Evolutionary conservation across 73 alveolate genomes (phyloP), one percentile per base, ranked within the genome.

Genomic region (Durusdinium trenchii): DNA sequence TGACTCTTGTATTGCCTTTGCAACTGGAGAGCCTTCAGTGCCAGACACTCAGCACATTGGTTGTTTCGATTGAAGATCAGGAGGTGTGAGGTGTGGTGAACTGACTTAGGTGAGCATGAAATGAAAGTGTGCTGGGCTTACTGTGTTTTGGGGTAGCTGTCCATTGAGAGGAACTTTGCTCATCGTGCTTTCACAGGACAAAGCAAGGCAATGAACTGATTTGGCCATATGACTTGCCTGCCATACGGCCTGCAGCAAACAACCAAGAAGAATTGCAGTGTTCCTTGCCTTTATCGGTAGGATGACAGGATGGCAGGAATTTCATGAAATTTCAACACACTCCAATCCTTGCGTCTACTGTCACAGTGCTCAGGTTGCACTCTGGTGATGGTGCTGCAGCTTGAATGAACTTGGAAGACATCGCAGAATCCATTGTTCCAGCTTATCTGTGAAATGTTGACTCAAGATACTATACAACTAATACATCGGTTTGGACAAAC

Each of bases 221-320:
- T 9, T 46, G 96, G 96, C 50, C 86, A 32, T 46, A 61, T 38
- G 86, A 67, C 52, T 16, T 89, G 52, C 96, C 96, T 10, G 54
- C 79, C 28, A 12, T 89, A 48, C 96, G 96, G 28, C 96, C 96
- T 32, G 96, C 96, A 30, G 96, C 96, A n/a, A 89, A 23, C 43
- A 45, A 38, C 42, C 96, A 89, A 5, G 96, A 62, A 10, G 96
- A 89, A 86, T 42, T 89, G 96, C 82, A 89, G n/a, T 64, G 96
- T 38, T 64, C 85, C 43, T 57, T 48, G 78, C 30, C 57, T 38
- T 30, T 38, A 43, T 64, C n/a, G 10, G 52, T 16, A 40, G 35
- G 85, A 38, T 32, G 1, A 36, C 12, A 35, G 51, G 35, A 52
- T 60, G 73, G n/a, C 1, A 60, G 73, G 18, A 23, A 12, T 57